Conservation (phyloP, 768 basidiomycete species). For the Hygrocybe punicea region DNA sequence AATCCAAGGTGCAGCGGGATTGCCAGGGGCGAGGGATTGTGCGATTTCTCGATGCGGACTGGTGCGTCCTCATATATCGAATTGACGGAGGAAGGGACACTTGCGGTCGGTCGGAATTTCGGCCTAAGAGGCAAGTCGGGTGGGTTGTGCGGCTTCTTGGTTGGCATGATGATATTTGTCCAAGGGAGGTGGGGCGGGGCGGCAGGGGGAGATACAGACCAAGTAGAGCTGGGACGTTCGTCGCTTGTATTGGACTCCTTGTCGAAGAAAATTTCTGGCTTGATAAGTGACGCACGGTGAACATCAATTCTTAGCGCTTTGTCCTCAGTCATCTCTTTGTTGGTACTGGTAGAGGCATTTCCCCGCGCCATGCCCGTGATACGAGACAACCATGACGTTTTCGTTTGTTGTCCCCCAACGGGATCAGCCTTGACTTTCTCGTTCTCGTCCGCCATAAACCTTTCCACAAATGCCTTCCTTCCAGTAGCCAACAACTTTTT, state of each 20-base stretch:
- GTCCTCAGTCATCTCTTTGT: constrained; percentile 1
- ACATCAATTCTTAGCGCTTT: constrained; percentile 42
- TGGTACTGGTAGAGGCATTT: constrained; percentile 8
- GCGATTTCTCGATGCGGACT: constrained; percentile 5
- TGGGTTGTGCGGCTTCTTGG: constrained; percentile 21
- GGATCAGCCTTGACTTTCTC: constrained; percentile 4
- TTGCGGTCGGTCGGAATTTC: constrained; percentile 31
- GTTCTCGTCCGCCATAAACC: constrained; percentile 32
- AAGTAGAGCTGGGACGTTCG: constrained; percentile 20
- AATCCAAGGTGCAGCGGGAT: constrained; percentile 46
- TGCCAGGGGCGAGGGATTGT: constrained; percentile 25
- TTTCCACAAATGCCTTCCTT: constrained; percentile 39
- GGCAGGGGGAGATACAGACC: constrained; percentile 22
- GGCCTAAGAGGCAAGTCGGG: constrained; percentile 24
- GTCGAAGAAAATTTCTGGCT: constrained; percentile 18
- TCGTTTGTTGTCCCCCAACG: constrained; percentile 3
- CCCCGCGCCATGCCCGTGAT: constrained; percentile 25
- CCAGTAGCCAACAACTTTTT: constrained; percentile 47
- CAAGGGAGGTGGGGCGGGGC: constrained; percentile 29
- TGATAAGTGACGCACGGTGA: constrained; percentile 35
- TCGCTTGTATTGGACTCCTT: constrained; percentile 24
- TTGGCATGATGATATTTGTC: constrained; percentile 31
- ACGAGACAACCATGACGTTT: constrained; percentile 27
- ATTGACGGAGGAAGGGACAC: constrained; percentile 37
- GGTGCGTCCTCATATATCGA: constrained; percentile 24